Base-by-base conservation (phyloP, 2,329 filamentous ascomycete genomes). In the Cucurbitaria berberidis region DNA sequence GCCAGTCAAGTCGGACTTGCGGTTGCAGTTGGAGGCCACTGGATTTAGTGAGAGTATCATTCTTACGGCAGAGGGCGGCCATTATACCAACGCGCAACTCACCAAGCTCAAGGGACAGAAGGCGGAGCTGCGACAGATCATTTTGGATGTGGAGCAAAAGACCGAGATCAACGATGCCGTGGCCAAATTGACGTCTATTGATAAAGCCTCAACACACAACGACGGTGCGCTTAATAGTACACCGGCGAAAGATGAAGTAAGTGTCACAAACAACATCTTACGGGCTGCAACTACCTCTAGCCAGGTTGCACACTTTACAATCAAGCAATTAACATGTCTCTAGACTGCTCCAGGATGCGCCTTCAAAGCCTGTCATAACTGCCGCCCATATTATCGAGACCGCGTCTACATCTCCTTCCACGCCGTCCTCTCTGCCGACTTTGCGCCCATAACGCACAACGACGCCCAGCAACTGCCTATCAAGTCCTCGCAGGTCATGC, bases 381-480 rank as follows among this genome's bases (percentile, higher is more conserved):
- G 82, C 58, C 77, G 81, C 26, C 79, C 80, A 2, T 79, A 78
- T 57, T 80, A 77, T 56, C 72, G 72, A n/a, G 79, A 82, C 39
- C 76, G 80, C 3, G 62, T 77, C 29, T 81, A 72, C 62, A 70
- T 73, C 7, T 78, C 77, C 24, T 76, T 84, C 55, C 72, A 78
- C 3, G 66, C 75, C 11, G 70, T 82, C 29, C 69, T 79, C 21
- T 69, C 64, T 24, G 72, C 76, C 29, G 63, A 74, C 30, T 57
- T 74, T 16, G 47, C 67, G 21, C 66, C 75, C 1, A 24, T 79
- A 9, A 72, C 73, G 1, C 45, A 59, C 13, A 48, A 64, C 0
- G 74, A 78, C 11, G 54, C 60, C 11, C 41, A 59, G 10, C 45
- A 49, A 3, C 72, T 80, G 5, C 76, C 73, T 1, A 59, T 72